Evolutionary conservation across 2,329 filamentous ascomycete species (phyloP).

Genomic region (Aspergillus ustus): DNA sequence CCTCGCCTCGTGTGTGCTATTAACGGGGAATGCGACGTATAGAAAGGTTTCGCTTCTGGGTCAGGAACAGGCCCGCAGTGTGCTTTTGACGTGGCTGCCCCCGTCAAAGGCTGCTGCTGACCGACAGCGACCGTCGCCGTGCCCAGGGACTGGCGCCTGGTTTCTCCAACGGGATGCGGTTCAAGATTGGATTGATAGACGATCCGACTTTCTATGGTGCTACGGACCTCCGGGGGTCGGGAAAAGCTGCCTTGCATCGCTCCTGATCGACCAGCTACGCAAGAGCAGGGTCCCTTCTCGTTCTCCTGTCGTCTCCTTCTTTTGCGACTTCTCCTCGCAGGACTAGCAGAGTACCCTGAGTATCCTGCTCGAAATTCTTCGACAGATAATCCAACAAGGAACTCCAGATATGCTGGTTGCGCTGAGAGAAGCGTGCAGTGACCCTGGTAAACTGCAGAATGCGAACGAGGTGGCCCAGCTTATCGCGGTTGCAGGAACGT

Average conservation of each 20-base stretch:
- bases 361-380: neutral
- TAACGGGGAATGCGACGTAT: slow-evolving; percentile 4
- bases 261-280: neutral
- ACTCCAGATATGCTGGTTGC: neutral
- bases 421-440: neutral
- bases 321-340: slow-evolving; percentile 15
- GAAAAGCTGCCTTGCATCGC: slow-evolving; percentile 6
- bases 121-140: neutral
- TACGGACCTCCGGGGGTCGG: slow-evolving; percentile 14
- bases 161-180: neutral
- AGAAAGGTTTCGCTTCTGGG: neutral
- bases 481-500: neutral
- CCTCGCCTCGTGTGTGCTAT: slow-evolving; percentile 4
- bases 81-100: slow-evolving; percentile 1
- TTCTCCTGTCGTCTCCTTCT: slow-evolving; percentile 3
- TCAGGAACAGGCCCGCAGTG: slow-evolving; percentile 5
- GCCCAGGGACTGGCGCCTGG: slow-evolving; percentile 12
- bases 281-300: neutral
- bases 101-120: neutral
- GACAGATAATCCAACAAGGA: slow-evolving; percentile 3
- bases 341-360: slow-evolving; percentile 1
- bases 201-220: slow-evolving; percentile 7
- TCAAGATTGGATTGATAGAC: neutral
- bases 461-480: neutral
- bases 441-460: neutral